A percentile compares a stretch with the other conserved stretches of the same genome.
These are phyloP conservation scores for Fusarium sp. DNA, from an alignment of 2,329 filamentous ascomycete genomes.

Conservation along the genomic window DNA sequence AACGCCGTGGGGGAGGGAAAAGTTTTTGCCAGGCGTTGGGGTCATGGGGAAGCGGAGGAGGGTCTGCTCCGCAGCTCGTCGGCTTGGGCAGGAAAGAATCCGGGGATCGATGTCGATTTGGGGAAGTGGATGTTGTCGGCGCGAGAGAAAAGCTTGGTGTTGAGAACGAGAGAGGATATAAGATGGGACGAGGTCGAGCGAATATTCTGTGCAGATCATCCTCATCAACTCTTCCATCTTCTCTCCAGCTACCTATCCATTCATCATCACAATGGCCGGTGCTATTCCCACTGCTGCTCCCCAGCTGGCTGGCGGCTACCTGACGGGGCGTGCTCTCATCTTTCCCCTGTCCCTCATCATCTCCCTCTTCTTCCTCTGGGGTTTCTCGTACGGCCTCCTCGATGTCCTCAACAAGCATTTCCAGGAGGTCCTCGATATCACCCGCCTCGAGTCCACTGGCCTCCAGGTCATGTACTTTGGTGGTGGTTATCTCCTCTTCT, in stretches of 20 bases:
- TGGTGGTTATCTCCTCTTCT: slow-evolving; percentile 63
- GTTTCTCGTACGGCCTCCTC: slow-evolving; percentile 63
- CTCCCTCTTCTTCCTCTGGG: slow-evolving; percentile 64
- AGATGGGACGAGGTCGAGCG: slow-evolving; percentile 20
- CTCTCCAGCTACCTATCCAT: neutral
- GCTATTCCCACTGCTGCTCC: slow-evolving; percentile 43
- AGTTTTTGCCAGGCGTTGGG: neutral
- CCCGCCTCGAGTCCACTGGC: slow-evolving; percentile 61
- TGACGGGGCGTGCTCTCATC: slow-evolving; percentile 56
- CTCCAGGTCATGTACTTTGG: slow-evolving; percentile 69
- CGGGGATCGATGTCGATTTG: slow-evolving; percentile 32
- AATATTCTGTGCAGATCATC: slow-evolving; percentile 19
- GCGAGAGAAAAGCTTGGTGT: slow-evolving; percentile 17
- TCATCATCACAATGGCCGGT: slow-evolving; percentile 41
- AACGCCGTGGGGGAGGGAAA: slow-evolving; percentile 12
- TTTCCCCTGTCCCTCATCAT: slow-evolving; percentile 74
- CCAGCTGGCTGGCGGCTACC: slow-evolving; percentile 43
- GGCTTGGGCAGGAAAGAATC: slow-evolving; percentile 23
- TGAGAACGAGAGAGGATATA: slow-evolving; percentile 22
- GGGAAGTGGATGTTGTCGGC: slow-evolving; percentile 38
- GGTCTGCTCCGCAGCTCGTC: slow-evolving; percentile 23
- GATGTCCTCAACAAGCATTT: slow-evolving; percentile 68
- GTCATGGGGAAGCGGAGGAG: slow-evolving; percentile 29
- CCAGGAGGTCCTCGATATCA: slow-evolving; percentile 61
- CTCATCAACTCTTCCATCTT: slow-evolving; percentile 4